Conservation (phyloP, 345 rosid genomes). For the Combretum micranthum region DNA sequence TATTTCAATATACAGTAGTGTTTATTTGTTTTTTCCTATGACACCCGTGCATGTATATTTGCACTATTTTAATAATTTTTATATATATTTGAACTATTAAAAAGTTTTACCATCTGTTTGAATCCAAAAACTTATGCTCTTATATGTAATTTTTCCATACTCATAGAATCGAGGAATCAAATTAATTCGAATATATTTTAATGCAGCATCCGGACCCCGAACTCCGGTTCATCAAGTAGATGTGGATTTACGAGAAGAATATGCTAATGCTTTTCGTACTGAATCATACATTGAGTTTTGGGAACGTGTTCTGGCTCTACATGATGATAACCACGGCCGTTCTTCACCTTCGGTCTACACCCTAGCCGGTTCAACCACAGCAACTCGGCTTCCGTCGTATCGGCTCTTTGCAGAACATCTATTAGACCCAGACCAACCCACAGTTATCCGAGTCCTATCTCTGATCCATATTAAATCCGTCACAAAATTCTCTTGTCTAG, state of each 20-base stretch:
- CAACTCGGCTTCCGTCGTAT: constrained; percentile 70
- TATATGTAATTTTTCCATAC: no score
- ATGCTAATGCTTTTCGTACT: constrained; percentile 77
- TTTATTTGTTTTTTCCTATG: background rate
- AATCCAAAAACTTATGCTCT: no score
- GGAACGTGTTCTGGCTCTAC: constrained; percentile 42
- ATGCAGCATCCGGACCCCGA: constrained; percentile 16
- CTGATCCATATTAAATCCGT: constrained; percentile 14
- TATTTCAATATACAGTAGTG: no score
- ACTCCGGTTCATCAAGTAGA: constrained; percentile 4
- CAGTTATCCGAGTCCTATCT: constrained; percentile 28
- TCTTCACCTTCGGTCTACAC: constrained; percentile 8
- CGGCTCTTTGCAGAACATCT: constrained; percentile 66
- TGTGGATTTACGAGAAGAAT: constrained; percentile 68
- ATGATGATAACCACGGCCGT: constrained; percentile 12
- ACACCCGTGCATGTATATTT: no score
- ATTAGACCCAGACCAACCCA: constrained; percentile 56
- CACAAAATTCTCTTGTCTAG: constrained; percentile 32
- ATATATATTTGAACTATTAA: no score
- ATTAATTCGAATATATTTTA: no score
- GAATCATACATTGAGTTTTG: constrained; percentile 74
- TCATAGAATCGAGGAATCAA: no score
- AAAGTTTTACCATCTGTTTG: no score
- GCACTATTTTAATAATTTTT: no score
- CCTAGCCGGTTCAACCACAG: constrained; percentile 36